Evolutionary conservation across 2,329 filamentous ascomycete genomes (phyloP).

Genomic region (Claviceps spartinae): DNA sequence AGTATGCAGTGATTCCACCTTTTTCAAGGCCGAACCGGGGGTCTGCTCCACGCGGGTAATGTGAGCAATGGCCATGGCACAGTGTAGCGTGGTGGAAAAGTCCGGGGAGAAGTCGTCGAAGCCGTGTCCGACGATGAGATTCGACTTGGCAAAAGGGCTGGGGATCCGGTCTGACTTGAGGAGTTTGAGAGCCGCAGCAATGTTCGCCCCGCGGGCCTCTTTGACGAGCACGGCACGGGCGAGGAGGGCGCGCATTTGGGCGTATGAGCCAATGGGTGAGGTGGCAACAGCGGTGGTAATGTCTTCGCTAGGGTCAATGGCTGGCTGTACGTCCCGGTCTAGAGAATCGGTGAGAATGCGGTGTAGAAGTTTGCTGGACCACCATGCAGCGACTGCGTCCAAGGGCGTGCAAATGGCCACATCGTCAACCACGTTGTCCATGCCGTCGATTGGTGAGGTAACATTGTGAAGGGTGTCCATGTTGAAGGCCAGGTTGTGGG

Average conservation of each 20-base stretch:
- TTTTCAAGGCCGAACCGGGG: slow-evolving; percentile 22
- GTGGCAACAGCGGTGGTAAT: slow-evolving; percentile 57
- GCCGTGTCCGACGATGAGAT: slow-evolving; percentile 32
- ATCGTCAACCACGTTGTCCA: slow-evolving; percentile 77
- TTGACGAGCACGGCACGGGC: slow-evolving; percentile 43
- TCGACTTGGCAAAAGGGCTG: slow-evolving; percentile 12
- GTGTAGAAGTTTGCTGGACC: slow-evolving; percentile 62
- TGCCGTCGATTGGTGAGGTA: slow-evolving; percentile 49
- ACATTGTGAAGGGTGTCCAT: slow-evolving; percentile 56
- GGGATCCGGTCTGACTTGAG: slow-evolving; percentile 23
- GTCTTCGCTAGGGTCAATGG: slow-evolving; percentile 21
- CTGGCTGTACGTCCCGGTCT: slow-evolving; percentile 28
- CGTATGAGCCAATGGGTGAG: slow-evolving; percentile 66
- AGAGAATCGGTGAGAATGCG: slow-evolving; percentile 53
- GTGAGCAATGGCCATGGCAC: slow-evolving; percentile 47
- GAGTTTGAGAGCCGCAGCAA: slow-evolving; percentile 41
- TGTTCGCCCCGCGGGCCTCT: slow-evolving; percentile 40
- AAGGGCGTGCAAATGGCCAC: slow-evolving; percentile 72
- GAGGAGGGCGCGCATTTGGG: slow-evolving; percentile 46
- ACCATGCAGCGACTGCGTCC: slow-evolving; percentile 86
- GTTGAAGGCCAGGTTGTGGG: slow-evolving; percentile 85
- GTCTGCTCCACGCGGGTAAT: slow-evolving; percentile 31
- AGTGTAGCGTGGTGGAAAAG: slow-evolving; percentile 42
- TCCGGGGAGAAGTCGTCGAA: slow-evolving; percentile 32
- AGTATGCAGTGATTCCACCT: slow-evolving; percentile 34